phyloP scores from a whole-genome alignment of 2,329 filamentous ascomycete genomes.

The Helotiales sp. region DNA sequence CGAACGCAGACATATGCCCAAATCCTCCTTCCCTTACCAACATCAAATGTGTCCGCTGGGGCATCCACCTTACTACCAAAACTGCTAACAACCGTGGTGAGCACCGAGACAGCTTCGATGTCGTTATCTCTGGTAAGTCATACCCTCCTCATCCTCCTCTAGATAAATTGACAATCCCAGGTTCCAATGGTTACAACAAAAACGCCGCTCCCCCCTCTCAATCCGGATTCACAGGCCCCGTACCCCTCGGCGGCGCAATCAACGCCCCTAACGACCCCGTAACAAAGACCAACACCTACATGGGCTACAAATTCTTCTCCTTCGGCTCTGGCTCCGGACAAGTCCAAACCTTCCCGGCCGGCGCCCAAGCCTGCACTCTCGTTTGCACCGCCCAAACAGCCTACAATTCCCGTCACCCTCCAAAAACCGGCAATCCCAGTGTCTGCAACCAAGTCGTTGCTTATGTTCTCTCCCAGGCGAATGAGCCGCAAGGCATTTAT shows the following conservation, averaged over 20 bases:
- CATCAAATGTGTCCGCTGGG: conserved; percentile 39
- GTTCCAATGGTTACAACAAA: conserved; percentile 44
- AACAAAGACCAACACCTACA: conserved; percentile 31
- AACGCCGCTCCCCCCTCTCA: conserved; percentile 18
- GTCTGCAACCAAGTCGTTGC: conserved; percentile 41
- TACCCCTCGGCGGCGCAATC: conserved; percentile 34
- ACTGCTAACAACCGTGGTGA: conserved; percentile 38
- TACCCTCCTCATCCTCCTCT: background rate
- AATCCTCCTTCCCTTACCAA: conserved; percentile 37
- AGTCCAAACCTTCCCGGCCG: conserved; percentile 19
- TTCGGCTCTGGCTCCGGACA: conserved; percentile 12
- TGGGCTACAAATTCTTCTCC: conserved; percentile 33
- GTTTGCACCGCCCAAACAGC: conserved; percentile 38
- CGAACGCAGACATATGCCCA: conserved; percentile 30
- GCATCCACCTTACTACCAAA: conserved; percentile 28
- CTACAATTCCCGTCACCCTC: conserved; percentile 35
- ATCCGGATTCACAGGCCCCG: conserved; percentile 31
- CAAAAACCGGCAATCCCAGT: conserved; percentile 32
- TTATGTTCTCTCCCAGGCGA: conserved; percentile 39
- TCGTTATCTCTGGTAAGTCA: background rate
- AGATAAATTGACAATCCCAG: conserved; percentile 34
- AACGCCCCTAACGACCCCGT: conserved; percentile 32
- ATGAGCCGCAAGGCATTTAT: conserved; percentile 39
- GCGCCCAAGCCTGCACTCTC: conserved; percentile 33
- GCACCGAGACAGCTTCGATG: conserved; percentile 25